These are phyloP conservation scores for Calonectria ilicicola DNA, from an alignment of 2,329 filamentous ascomycete species.

Conservation along the genomic window DNA sequence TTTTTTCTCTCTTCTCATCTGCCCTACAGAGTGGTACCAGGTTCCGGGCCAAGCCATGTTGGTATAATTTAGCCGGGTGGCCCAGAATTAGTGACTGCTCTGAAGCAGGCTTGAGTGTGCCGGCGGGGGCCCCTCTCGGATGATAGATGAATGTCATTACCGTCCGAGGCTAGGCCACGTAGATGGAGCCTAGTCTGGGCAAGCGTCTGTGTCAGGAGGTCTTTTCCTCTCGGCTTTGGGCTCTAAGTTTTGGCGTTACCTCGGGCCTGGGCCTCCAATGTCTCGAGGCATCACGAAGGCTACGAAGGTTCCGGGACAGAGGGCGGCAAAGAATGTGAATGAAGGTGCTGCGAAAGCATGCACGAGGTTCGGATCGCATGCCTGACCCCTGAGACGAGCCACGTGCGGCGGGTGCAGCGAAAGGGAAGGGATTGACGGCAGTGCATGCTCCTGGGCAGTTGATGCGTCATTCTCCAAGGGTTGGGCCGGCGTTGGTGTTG, in stretches of 20 bases:
- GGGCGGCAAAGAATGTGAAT: background rate
- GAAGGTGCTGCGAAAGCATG: background rate
- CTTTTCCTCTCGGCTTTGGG: background rate
- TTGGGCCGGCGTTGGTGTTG: background rate
- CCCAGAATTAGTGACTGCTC: background rate
- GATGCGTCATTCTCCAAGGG: background rate
- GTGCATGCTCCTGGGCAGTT: background rate
- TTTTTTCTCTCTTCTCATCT: background rate
- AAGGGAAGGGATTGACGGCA: constrained; percentile 13
- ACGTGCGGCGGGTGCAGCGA: constrained; percentile 31
- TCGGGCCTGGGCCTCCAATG: background rate
- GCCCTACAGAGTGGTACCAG: background rate
- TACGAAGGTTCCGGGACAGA: background rate
- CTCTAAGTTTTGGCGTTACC: background rate
- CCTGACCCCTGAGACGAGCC: constrained; percentile 27
- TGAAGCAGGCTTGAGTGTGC: background rate
- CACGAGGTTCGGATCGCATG: background rate
- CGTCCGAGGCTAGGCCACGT: background rate
- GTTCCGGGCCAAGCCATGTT: background rate
- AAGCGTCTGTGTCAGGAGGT: background rate
- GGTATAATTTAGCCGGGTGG: background rate
- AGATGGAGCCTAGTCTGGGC: background rate
- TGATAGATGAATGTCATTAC: constrained; percentile 1
- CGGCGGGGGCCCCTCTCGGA: background rate
- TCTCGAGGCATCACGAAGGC: background rate